Conservation (phyloP, 495 filamentous ascomycete genomes). For the Apodospora peruviana region DNA sequence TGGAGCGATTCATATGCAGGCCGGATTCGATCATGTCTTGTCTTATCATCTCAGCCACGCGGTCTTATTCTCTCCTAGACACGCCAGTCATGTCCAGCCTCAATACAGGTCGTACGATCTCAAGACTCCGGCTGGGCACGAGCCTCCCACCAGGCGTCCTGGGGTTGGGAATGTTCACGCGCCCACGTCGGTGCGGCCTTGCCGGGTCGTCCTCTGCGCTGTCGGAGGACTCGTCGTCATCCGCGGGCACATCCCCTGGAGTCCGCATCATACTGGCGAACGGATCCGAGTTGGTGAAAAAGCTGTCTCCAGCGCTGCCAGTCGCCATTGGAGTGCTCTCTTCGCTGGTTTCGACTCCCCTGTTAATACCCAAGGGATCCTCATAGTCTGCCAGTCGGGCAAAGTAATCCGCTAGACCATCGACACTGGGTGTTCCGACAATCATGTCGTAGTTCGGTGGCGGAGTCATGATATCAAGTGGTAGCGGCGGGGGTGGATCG, state of each 20-base stretch:
- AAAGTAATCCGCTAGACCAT: slow-evolving; percentile 89
- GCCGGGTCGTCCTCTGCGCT: slow-evolving; percentile 30
- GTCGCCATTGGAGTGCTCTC: background rate
- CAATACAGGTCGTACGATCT: slow-evolving; percentile 38
- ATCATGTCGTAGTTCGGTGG: slow-evolving; percentile 85
- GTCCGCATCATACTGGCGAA: background rate
- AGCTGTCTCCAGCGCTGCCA: slow-evolving; percentile 1
- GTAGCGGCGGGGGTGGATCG: slow-evolving; percentile 60
- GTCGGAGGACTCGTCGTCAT: slow-evolving; percentile 31
- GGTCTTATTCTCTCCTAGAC: slow-evolving; percentile 1
- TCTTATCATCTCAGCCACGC: too few relatives aligned
- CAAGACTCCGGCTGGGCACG: slow-evolving; percentile 43
- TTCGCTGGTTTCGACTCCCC: background rate
- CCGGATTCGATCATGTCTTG: too few relatives aligned
- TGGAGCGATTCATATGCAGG: too few relatives aligned
- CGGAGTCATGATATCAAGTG: slow-evolving; percentile 59
- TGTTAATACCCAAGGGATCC: slow-evolving; percentile 22
- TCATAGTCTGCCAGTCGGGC: slow-evolving; percentile 46
- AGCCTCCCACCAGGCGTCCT: slow-evolving; percentile 46
- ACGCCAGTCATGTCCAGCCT: slow-evolving; percentile 28
- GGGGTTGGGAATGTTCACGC: slow-evolving; percentile 52
- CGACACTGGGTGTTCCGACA: slow-evolving; percentile 72
- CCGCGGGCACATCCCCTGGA: slow-evolving; percentile 2
- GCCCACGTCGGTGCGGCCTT: slow-evolving; percentile 36
- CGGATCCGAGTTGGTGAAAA: background rate